Percentiles rank a stretch among this genome's conserved stretches.
Evolutionary conservation across 495 filamentous ascomycete genomes (phyloP).

Genomic region (Lasiosphaeria miniovina): DNA sequence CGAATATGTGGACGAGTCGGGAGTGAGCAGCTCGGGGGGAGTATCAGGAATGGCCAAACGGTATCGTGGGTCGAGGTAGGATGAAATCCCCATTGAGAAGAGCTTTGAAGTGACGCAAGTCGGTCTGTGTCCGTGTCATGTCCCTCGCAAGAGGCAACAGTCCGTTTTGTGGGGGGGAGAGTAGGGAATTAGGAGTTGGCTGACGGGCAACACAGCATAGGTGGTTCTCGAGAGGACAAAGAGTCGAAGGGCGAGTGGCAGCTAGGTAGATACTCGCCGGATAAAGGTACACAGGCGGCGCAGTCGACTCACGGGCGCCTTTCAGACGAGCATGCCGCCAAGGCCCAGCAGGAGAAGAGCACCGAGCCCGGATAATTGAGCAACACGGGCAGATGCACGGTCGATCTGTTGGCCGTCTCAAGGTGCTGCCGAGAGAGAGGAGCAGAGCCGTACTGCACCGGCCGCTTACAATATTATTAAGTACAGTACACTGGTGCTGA

Average conservation of each 20-base stretch:
- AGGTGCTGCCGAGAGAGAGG: background rate
- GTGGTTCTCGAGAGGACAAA: constrained; percentile 18
- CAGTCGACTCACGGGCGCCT: constrained; percentile 24
- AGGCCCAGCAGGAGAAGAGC: constrained; percentile 24
- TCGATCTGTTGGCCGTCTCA: constrained; percentile 23
- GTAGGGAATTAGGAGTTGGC: background rate
- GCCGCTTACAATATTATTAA: constrained; percentile 4
- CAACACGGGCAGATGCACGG: constrained; percentile 26
- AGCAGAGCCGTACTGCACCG: constrained; percentile 9
- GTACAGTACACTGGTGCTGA: background rate
- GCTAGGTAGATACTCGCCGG: constrained; percentile 35
- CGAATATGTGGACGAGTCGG: constrained; percentile 36
- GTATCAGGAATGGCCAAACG: constrained; percentile 42
- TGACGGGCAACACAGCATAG: constrained; percentile 9
- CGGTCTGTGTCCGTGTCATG: constrained; percentile 21
- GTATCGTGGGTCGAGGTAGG: constrained; percentile 43
- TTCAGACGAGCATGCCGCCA: constrained; percentile 27
- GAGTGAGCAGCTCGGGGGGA: constrained; percentile 43
- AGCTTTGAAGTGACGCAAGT: constrained; percentile 15
- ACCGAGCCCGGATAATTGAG: constrained; percentile 39
- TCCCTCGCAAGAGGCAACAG: constrained; percentile 12
- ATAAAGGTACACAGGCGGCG: constrained; percentile 35
- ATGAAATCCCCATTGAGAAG: constrained; percentile 50
- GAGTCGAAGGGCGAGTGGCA: constrained; percentile 22
- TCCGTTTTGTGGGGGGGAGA: background rate